Evolutionary conservation across 192 early-diverging fungal genomes (phyloP), one percentile per base, ranked within the genome.

Genomic region (Rhizophagus clarus): DNA sequence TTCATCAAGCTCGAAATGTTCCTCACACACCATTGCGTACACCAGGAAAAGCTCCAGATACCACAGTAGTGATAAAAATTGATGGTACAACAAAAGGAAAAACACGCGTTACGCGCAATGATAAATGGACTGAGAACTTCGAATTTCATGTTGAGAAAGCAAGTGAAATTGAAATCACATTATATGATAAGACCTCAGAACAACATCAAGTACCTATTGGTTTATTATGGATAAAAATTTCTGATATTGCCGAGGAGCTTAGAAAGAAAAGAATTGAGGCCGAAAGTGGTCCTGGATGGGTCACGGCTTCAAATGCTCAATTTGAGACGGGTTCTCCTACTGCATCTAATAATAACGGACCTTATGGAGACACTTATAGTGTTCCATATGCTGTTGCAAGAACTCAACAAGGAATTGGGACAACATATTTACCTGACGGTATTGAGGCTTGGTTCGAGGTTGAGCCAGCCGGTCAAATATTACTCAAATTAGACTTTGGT

Each of bases 181-280:
- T 99, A 29, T 95, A 93, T 79, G 98, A 99, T 83, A 95, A 85
- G 86, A 87, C 83, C 66, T 91, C 85, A 17, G 92, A 93, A 77
- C 77, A 80, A 37, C 91, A 90, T 80, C 83, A 87, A 77, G 89
- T 90, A 60, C 88, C 97, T 51, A 87, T 97, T 81, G 95, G 95
- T 9, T 84, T 97, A 75, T 83, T 94, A 80, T 99, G 98, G 98
- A 89, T 98, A 72, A 96, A 96, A 78, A 89, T 99, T 45, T 93
- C 93, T 1, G 98, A 99, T 80, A 91, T 99, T 69, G 94, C 94
- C 61, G 95, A 98, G 80, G 96, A 93, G 51, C 81, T 96, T 63
- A 88, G 94, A 61, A 91, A 91, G 80, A 92, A 95, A 83, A 79
- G 29, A 40, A 87, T 92, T 20, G 89, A 91, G 63, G 86, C 90